These are phyloP conservation scores for Populus euphratica DNA, from an alignment of 345 rosid genomes.

Conservation along the genomic window DNA sequence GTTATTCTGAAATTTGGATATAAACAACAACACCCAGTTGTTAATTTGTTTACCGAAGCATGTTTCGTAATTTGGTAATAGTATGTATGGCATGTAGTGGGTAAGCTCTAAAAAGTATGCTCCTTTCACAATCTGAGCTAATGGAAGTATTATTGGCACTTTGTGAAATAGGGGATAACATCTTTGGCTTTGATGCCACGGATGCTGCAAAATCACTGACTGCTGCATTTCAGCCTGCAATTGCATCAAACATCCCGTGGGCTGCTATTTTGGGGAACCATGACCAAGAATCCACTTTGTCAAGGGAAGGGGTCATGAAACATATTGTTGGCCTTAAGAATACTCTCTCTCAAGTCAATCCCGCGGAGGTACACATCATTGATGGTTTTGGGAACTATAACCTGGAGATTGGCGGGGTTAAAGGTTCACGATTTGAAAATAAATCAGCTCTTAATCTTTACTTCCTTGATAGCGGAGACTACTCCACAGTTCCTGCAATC, in stretches of 20 bases:
- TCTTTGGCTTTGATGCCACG: slow-evolving; percentile 52
- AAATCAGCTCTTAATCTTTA: slow-evolving; percentile 83
- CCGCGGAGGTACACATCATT: slow-evolving; percentile 40
- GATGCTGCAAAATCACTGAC: slow-evolving; percentile 65
- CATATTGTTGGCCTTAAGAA: slow-evolving; percentile 59
- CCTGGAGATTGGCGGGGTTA: slow-evolving; percentile 65
- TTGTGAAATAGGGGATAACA: slow-evolving; percentile 63
- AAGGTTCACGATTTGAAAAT: slow-evolving; percentile 60
- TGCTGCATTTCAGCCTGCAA: slow-evolving; percentile 74
- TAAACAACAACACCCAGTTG: not conserved
- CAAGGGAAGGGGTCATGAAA: slow-evolving; percentile 80
- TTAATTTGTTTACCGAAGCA: not conserved
- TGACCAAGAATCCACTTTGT: slow-evolving; percentile 75
- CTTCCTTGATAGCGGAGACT: slow-evolving; percentile 80
- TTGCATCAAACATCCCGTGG: slow-evolving; percentile 78
- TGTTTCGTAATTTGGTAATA: not conserved
- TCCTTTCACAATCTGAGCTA: not conserved
- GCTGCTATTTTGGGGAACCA: slow-evolving; percentile 86
- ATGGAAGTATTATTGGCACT: not conserved
- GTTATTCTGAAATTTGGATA: not conserved
- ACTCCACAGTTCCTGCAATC: slow-evolving; percentile 52
- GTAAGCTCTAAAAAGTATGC: not conserved
- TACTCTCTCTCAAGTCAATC: slow-evolving; percentile 70
- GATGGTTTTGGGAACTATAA: slow-evolving; percentile 96
- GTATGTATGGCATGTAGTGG: not conserved